phyloP scores from a whole-genome alignment of 805 yeast species.

The Zygosaccharomyces bisporus region DNA sequence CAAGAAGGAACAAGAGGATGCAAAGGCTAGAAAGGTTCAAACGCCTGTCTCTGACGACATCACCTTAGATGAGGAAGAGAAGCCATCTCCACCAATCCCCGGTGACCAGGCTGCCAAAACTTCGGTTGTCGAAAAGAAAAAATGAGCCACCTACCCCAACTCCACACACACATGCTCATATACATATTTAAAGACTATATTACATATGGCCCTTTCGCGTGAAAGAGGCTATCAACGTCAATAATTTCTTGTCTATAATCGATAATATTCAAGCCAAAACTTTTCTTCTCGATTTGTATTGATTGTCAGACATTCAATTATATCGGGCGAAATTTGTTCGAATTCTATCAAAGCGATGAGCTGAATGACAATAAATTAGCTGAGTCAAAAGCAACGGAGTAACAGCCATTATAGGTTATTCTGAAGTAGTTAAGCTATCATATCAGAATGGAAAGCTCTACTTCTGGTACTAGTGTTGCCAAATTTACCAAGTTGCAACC shows the following conservation, averaged over 20 bases:
- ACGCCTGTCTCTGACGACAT: slow-evolving; percentile 37
- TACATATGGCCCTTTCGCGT: neutral
- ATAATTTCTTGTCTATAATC: slow-evolving; percentile 1
- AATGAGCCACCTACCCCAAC: neutral
- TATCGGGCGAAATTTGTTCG: neutral
- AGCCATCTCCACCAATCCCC: slow-evolving; percentile 20
- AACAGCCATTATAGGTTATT: no score
- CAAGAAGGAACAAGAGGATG: slow-evolving; percentile 81
- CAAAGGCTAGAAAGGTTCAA: slow-evolving; percentile 40
- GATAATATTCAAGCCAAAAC: slow-evolving; percentile 1
- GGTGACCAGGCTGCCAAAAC: slow-evolving; percentile 23
- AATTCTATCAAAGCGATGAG: neutral
- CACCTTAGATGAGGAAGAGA: slow-evolving; percentile 38
- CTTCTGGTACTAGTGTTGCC: slow-evolving; percentile 4
- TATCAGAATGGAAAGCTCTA: neutral
- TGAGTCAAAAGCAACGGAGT: no score
- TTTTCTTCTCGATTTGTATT: no score
- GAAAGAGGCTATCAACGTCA: slow-evolving; percentile 1
- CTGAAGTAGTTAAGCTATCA: neutral
- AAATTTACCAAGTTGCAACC: slow-evolving; percentile 17
- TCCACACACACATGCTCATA: neutral
- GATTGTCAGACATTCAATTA: neutral
- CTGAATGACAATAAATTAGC: no score
- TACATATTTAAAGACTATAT: slow-evolving; percentile 7
- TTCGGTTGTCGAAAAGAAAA: slow-evolving; percentile 20